Base-by-base conservation (phyloP, 345 rosid species). In the Raphanus sativus region DNA sequence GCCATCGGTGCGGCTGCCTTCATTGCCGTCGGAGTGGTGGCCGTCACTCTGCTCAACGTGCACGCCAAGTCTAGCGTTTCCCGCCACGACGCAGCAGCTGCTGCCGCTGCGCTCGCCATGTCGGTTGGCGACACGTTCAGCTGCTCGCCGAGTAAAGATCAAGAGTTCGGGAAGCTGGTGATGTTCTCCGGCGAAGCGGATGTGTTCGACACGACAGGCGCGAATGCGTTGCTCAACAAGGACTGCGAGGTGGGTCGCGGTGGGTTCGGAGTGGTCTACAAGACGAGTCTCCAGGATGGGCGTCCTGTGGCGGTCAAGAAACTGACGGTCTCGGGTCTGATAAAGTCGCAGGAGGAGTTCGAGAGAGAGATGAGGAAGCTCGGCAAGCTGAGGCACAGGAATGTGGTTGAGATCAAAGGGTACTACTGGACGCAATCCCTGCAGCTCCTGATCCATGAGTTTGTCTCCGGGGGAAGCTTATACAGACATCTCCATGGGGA, bases 181-280 rank as follows among this genome's bases (percentile, higher is more conserved):
- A 93, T 96, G 97, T 96, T 96, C 80, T 89, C 97, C 7, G 96
- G 93, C 2, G 91, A 89, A 12, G 94, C 93, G 10, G 88, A 89
- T 16, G 93, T 92, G 42, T 91, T 89, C 72, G 91, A 92, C 75
- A 89, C 83, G 45, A 84, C 87, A 3, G 97, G 97, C 13, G 87
- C 94, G 1, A 89, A 91, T 62, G 96, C 90, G 1, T 79, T 95
- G 84, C 98, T 95, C 38, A 92, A 88, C 84, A 92, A 96, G 88
- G 98, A 96, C 74, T 87, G 96, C 7, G 98, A 91, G 78, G 81
- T 96, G n/a, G 99, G 99, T 2, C 97, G 93, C 26, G 99, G 99
- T 4, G 99, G 98, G 26, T 96, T 96, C 30, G 99, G 99, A 45
- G 93, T 92, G 38, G 99, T 96, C 66, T 96, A 96, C 76, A 88